Evolutionary conservation across 805 yeast genomes (phyloP).

Genomic region (Pichia cephalocereana): DNA sequence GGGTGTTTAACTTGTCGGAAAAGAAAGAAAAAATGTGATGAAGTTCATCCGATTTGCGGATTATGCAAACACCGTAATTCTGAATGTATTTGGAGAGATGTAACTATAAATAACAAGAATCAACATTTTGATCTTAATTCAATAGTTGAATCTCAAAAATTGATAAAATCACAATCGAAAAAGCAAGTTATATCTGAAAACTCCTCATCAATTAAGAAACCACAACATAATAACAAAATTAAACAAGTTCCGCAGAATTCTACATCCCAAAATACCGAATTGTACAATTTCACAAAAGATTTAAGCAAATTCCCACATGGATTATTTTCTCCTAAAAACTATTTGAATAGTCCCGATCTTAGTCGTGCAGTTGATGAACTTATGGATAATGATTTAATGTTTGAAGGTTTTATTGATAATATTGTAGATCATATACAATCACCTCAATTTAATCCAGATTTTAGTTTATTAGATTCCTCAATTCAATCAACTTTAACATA

Average conservation of each 20-base stretch:
- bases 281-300: too few relatives aligned
- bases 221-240: too few relatives aligned
- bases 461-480: constrained; percentile 6
- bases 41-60: constrained; percentile 36
- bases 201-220: background rate
- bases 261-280: too few relatives aligned
- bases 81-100: constrained; percentile 23
- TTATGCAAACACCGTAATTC: constrained; percentile 27
- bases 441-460: constrained; percentile 9
- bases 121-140: constrained; percentile 9
- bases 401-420: constrained; percentile 4
- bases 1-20: constrained; percentile 35
- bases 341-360: background rate
- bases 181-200: background rate
- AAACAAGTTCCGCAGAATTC: too few relatives aligned
- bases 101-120: constrained; percentile 5
- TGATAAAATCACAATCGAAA: background rate
- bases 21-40: constrained; percentile 43
- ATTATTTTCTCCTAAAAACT: too few relatives aligned
- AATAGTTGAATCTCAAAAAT: constrained; percentile 14
- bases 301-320: too few relatives aligned
- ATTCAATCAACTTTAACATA: background rate
- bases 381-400: background rate
- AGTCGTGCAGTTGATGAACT: constrained; percentile 5
- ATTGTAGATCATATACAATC: constrained; percentile 12